Base-by-base conservation (phyloP, 768 basidiomycete species). In the Macrolepiota fuliginosa region DNA sequence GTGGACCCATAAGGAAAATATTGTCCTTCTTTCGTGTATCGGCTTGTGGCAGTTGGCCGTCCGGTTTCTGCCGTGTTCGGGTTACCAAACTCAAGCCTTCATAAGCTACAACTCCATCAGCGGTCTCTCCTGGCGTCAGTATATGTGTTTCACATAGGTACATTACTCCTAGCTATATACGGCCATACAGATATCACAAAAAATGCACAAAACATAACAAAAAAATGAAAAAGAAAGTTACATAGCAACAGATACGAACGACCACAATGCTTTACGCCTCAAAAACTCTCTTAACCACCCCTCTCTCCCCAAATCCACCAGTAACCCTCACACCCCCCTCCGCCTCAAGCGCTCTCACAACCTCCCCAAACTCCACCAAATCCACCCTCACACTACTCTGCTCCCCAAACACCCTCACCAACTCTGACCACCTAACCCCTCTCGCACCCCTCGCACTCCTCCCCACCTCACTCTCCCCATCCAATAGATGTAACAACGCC, bases 311-410 rank as follows among this genome's bases (percentile, higher is more conserved):
- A 40, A 49, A 58, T 70, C 96, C 93, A 0, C 96, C 96, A 6
- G 91, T 81, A 4, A 96, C 88, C 71, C 90, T 94, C 56, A 98
- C 76, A 27, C 88, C 54, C 0, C 96, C 96, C 73, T 98, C 96
- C 54, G 88, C 89, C 80, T 94, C 91, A 65, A 96, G 73, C 24
- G 76, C 81, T 69, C 83, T 86, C 65, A 94, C 78, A 24, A 92
- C 90, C 75, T 92, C 90, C 39, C 80, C 71, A 73, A 99, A 96
- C 74, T 98, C 96, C 1, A 81, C 77, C 37, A 81, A 65, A 65
- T 94, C 94, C 59, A 98, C 81, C 62, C 84, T 85, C 63, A 96
- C 79, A 61, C 87, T 90, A 63, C 91, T 94, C 81, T 98, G 96
- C 62, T 87, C 85, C 45, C 88, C 87, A 53, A 99, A 79, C 57